phyloP scores from a whole-genome alignment of 2,329 filamentous ascomycete genomes.

The Microcyclospora tardicrescens region DNA sequence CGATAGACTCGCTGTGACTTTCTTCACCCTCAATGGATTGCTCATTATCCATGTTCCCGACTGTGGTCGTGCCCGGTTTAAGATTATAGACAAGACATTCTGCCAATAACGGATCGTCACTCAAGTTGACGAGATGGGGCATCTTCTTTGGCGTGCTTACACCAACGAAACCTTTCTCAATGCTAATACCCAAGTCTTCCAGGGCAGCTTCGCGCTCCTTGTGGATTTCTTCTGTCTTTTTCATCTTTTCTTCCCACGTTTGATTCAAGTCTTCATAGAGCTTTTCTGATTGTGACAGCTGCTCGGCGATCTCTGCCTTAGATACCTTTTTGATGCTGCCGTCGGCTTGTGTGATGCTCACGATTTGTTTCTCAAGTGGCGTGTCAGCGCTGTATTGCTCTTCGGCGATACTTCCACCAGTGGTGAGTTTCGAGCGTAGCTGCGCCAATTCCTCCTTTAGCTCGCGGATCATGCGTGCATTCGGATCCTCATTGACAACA shows the following conservation, averaged over 20 bases:
- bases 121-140: conserved; percentile 95
- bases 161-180: conserved; percentile 94
- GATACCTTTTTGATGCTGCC: conserved; percentile 88
- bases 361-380: conserved; percentile 87
- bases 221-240: conserved; percentile 92
- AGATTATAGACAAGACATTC: conserved; percentile 97
- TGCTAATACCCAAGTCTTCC: conserved; percentile 95
- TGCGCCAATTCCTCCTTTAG: conserved; percentile 87
- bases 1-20: conserved; percentile 41
- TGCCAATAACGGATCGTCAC: conserved; percentile 65
- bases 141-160: conserved; percentile 96
- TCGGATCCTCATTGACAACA: conserved; percentile 96
- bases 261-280: conserved; percentile 91
- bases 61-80: conserved; percentile 85
- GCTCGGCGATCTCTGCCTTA: conserved; percentile 95
- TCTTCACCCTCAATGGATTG: conserved; percentile 25
- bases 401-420: conserved; percentile 40
- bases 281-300: conserved; percentile 92
- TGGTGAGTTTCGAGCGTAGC: conserved; percentile 66
- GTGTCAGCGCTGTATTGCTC: conserved; percentile 87
- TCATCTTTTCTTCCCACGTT: conserved; percentile 94
- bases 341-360: conserved; percentile 79
- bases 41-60: conserved; percentile 84
- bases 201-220: conserved; percentile 90
- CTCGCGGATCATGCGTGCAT: conserved; percentile 96